Percentiles rank a stretch among this genome's conserved stretches.
These are phyloP conservation scores for Phtheirospermum japonicum DNA, from an alignment of 257 asterid genomes.

Conservation along the genomic window DNA sequence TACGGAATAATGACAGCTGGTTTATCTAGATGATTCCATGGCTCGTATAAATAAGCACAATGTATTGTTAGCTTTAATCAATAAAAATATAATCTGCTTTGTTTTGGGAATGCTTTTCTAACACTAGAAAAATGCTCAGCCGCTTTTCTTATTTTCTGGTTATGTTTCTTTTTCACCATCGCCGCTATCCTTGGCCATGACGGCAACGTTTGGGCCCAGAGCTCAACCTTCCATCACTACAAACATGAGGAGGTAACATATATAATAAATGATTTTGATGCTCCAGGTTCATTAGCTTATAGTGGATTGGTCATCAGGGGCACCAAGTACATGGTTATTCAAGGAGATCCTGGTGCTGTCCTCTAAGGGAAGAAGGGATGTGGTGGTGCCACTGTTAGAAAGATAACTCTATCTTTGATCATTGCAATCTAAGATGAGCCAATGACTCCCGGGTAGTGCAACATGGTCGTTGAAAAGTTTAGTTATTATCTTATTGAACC, in stretches of 20 bases:
- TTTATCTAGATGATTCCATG: no score
- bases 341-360: conserved; percentile 66
- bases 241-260: conserved; percentile 52
- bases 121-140: no score
- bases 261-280: conserved; percentile 54
- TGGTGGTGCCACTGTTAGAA: conserved; percentile 71
- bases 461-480: conserved; percentile 70
- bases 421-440: conserved; percentile 77
- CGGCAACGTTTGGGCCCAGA: conserved; percentile 87
- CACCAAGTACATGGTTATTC: conserved; percentile 70
- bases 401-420: conserved; percentile 56
- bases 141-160: no score
- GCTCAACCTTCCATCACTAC: conserved; percentile 63
- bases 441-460: conserved; percentile 69
- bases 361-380: conserved; percentile 84
- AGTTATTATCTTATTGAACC: conserved; percentile 68
- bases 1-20: no score
- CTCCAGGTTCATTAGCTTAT: conserved; percentile 69
- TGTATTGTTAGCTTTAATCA: no score
- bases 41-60: no score
- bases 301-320: conserved; percentile 70
- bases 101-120: no score
- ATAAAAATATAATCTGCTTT: no score
- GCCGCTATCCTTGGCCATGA: conserved; percentile 81
- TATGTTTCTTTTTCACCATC: no score